A percentile compares a stretch with the other conserved stretches of the same genome.
These are phyloP conservation scores for Saprolegnia parasitica DNA, from an alignment of 352 stramenopile species.

Conservation along the genomic window DNA sequence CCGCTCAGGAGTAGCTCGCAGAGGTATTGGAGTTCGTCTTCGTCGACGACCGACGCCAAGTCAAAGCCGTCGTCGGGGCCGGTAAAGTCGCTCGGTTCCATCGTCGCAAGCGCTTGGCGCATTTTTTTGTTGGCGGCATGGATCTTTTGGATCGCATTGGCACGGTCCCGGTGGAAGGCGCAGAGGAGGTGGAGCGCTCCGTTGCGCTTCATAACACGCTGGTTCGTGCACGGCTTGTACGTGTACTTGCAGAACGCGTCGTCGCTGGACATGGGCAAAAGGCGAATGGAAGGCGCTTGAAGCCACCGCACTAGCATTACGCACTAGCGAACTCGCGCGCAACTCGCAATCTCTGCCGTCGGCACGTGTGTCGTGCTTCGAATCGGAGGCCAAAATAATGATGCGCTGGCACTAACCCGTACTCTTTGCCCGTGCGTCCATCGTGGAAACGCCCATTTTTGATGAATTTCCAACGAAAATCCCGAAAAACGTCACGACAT, in stretches of 20 bases:
- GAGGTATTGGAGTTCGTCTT: background rate
- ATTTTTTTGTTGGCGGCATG: background rate
- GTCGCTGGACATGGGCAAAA: background rate
- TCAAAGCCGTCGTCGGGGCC: background rate
- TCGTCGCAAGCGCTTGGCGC: background rate
- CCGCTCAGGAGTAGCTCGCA: background rate
- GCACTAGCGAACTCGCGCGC: background rate
- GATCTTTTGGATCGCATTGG: constrained; percentile 18
- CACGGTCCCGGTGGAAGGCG: background rate
- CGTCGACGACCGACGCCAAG: background rate
- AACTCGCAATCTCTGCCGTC: background rate
- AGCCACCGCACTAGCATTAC: background rate
- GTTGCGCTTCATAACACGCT: constrained; percentile 4
- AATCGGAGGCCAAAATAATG: too few species aligned
- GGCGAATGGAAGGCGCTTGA: background rate
- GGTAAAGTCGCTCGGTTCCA: background rate
- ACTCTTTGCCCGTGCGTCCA: too few species aligned
- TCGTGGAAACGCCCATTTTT: too few species aligned
- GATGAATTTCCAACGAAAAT: too few species aligned
- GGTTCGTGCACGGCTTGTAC: constrained; percentile 6
- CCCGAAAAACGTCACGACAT: too few species aligned
- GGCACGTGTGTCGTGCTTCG: too few species aligned
- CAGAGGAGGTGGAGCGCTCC: constrained; percentile 5
- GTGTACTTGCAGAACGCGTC: constrained; percentile 7
- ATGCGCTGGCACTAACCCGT: too few species aligned